Evolutionary conservation across 2,329 filamentous ascomycete genomes (phyloP).

Genomic region (Aspergillus hortae): DNA sequence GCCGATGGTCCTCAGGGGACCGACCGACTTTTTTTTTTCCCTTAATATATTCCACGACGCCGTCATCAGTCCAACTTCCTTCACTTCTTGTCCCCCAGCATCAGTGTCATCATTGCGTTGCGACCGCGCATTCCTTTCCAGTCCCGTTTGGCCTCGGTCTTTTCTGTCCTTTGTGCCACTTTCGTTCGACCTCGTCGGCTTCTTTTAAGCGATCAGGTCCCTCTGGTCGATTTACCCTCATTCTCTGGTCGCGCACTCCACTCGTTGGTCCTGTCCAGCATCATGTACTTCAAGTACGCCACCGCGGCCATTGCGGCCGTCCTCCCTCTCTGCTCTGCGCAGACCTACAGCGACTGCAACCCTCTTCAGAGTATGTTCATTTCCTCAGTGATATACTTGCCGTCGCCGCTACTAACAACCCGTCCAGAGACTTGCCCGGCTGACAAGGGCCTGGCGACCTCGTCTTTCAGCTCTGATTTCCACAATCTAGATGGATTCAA

Average conservation of each 20-base stretch:
- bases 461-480: conserved; percentile 14
- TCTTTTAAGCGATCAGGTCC: neutral
- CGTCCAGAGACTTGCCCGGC: conserved; percentile 56
- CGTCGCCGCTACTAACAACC: conserved; percentile 6
- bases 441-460: conserved; percentile 63
- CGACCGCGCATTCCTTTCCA: conserved; percentile 3
- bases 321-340: conserved; percentile 49
- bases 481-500: conserved; percentile 56
- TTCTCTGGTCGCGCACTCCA: conserved; percentile 3
- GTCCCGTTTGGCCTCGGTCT: neutral
- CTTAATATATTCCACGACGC: neutral
- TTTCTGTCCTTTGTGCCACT: conserved; percentile 3
- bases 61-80: neutral
- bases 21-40: neutral
- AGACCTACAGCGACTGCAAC: conserved; percentile 75
- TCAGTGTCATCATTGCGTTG: conserved; percentile 5
- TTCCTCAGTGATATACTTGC: neutral
- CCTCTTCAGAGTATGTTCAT: conserved; percentile 46
- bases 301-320: conserved; percentile 28
- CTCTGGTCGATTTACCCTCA: neutral
- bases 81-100: conserved; percentile 3
- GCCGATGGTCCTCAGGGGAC: neutral
- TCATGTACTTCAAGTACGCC: conserved; percentile 32
- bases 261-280: conserved; percentile 6
- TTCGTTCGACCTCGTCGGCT: conserved; percentile 1